phyloP scores from a whole-genome alignment of 2,329 filamentous ascomycete genomes.

The Colletotrichum sp. region DNA sequence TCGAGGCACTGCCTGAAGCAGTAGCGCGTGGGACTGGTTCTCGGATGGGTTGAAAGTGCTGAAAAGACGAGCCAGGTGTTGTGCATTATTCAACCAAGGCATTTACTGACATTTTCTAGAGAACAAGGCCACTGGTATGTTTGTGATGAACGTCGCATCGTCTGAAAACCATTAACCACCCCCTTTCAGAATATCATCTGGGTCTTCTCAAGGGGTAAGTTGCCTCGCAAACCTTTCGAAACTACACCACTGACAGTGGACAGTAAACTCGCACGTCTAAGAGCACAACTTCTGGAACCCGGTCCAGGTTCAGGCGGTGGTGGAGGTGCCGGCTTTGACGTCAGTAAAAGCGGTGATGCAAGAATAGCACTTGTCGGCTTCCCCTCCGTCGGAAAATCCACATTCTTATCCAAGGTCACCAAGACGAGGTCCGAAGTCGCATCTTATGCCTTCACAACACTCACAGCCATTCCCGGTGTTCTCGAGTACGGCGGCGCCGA shows the following conservation, averaged over 20 bases:
- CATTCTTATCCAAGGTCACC: conserved; percentile 97
- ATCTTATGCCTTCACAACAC: conserved; percentile 94
- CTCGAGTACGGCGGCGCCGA: conserved; percentile 97
- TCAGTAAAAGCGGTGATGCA: conserved; percentile 95
- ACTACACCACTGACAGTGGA: neutral
- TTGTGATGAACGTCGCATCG: conserved; percentile 9
- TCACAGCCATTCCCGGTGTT: conserved; percentile 96
- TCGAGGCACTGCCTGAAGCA: neutral
- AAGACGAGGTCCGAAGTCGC: conserved; percentile 97
- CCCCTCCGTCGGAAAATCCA: conserved; percentile 97
- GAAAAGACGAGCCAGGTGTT: neutral
- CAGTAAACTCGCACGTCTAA: conserved; percentile 93
- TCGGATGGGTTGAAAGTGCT: neutral
- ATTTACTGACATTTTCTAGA: conserved; percentile 60
- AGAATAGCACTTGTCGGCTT: conserved; percentile 98
- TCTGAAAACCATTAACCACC: neutral
- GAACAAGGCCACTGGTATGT: conserved; percentile 97
- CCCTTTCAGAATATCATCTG: conserved; percentile 85
- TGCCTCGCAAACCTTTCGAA: neutral
- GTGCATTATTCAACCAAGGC: neutral
- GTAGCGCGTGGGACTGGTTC: neutral
- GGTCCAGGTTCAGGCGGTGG: conserved; percentile 78
- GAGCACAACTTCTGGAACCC: conserved; percentile 93
- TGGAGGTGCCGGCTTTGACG: conserved; percentile 86
- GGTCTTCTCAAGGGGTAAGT: conserved; percentile 93